Base-by-base conservation (phyloP, 129 eudicot genomes). In the Escallonia rubra region DNA sequence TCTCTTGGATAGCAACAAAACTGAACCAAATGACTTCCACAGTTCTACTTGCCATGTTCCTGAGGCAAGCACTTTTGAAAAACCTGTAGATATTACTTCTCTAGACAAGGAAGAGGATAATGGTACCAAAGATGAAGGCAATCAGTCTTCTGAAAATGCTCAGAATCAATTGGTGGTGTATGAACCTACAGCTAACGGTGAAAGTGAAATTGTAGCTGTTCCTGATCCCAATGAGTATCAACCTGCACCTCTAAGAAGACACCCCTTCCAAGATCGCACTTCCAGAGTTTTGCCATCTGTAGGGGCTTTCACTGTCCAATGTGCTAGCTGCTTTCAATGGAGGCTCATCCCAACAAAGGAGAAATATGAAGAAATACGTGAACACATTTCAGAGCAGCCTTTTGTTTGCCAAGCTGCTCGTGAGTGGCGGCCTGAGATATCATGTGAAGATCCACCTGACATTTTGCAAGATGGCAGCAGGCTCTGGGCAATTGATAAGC, bases 401-500 rank as follows among this genome's bases (percentile, higher is more conserved):
- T 93, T 93, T 69, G 11, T 75, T 47, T 93, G 96, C 67, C 88
- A 90, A 69, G 68, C 86, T 23, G 96, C 92, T 69, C 86, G 85
- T 43, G 86, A 89, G 71, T 93, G 99, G 99, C 76, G 84, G 42
- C 88, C 96, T 8, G 82, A 77, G 6, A 66, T 89, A 42, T 78
- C 92, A 8, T 93, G 99, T 75, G 88, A 89, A 42, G 96, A 86
- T 60, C 84, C 83, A 6, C 76, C 92, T 56, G 99, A 93, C 67
- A 77, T 93, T 45, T 69, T 57, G 53, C 99, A 89, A 78, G 99
- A 93, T 72, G 93, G 90, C n/a, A 78, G 90, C 67, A 72, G 96
- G 47, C 75, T 89, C 5, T 93, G 99, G 96, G 99, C 99, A 0
- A 93, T 93, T 66, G 99, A 93, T 69, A 93, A 85, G 73, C 99